These are phyloP conservation scores for Lachancea quebecensis DNA, from an alignment of 805 yeast genomes.

Conservation along the genomic window DNA sequence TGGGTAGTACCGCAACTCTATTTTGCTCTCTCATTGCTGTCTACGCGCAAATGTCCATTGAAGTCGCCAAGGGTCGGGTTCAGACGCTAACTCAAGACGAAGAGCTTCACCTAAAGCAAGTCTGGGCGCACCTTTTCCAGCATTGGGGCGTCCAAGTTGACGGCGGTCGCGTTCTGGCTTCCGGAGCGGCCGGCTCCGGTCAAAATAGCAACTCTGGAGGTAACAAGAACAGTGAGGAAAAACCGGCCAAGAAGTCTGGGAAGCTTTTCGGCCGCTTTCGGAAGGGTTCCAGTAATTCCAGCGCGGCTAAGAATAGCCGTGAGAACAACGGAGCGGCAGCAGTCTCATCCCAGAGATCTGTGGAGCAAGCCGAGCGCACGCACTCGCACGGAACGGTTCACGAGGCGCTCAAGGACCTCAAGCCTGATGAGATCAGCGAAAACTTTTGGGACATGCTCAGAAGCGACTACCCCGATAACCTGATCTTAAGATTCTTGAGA, in stretches of 20 bases:
- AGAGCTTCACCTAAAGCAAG: conserved; percentile 58
- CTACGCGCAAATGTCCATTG: neutral
- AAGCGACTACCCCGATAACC: conserved; percentile 76
- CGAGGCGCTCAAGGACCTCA: conserved; percentile 43
- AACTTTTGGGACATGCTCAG: conserved; percentile 57
- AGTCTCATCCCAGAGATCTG: conserved; percentile 23
- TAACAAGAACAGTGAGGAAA: neutral
- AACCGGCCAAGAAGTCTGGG: conserved; percentile 9
- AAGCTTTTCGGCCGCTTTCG: conserved; percentile 10
- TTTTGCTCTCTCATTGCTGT: too few species aligned
- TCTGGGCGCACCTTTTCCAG: conserved; percentile 60
- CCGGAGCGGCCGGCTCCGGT: neutral
- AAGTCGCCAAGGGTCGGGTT: conserved; percentile 36
- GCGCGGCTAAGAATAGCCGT: conserved; percentile 1
- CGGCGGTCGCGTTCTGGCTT: conserved; percentile 17
- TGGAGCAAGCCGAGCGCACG: conserved; percentile 26
- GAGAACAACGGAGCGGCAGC: conserved; percentile 10
- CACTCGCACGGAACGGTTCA: conserved; percentile 39
- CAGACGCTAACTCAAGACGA: conserved; percentile 46
- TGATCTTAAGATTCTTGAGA: conserved; percentile 66
- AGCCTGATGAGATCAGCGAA: conserved; percentile 44
- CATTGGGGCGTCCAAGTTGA: conserved; percentile 47
- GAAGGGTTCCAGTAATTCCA: conserved; percentile 6
- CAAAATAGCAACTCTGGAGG: neutral
- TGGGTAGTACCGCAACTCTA: neutral